Percentiles rank a stretch among this genome's conserved stretches.
Conservation (phyloP, 495 filamentous ascomycete genomes). For the Hyaloscypha finlandica region DNA sequence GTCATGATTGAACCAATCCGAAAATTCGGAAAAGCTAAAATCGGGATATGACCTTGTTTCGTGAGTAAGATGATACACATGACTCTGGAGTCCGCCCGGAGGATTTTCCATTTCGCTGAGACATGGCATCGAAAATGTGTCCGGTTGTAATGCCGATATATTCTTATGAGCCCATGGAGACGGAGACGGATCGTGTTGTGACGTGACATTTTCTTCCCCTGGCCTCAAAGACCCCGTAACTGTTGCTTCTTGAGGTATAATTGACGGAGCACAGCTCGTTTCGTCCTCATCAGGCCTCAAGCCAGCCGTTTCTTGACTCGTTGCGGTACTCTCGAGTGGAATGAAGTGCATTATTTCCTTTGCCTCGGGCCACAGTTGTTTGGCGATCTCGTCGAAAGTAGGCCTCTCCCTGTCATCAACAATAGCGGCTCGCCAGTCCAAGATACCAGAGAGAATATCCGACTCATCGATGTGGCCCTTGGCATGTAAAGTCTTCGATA, state of each 20-base stretch:
- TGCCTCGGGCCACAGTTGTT: constrained; percentile 29
- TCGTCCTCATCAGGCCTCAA: not conserved
- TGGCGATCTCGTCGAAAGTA: constrained; percentile 28
- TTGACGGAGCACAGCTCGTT: not conserved
- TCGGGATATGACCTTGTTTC: constrained; percentile 14
- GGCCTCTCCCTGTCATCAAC: constrained; percentile 21
- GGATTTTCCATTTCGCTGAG: not conserved
- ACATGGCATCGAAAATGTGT: not conserved
- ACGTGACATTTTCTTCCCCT: not conserved
- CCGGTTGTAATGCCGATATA: not conserved
- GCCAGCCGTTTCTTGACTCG: not conserved
- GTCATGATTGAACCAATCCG: constrained; percentile 11
- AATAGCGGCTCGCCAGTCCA: constrained; percentile 24
- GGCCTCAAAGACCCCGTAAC: not conserved
- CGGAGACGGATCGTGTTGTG: not conserved
- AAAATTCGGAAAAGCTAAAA: not conserved
- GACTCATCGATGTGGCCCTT: constrained; percentile 21
- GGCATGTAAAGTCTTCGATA: constrained; percentile 26
- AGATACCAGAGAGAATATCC: constrained; percentile 27
- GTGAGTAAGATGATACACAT: constrained; percentile 4
- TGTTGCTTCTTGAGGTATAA: not conserved
- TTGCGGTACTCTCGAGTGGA: constrained; percentile 2
- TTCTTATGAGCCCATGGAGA: constrained; percentile 1
- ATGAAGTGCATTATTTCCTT: constrained; percentile 29
- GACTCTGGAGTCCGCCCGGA: not conserved